These are phyloP conservation scores for Penicillium fuscoglaucum DNA, from an alignment of 2,329 filamentous ascomycete species.

Conservation along the genomic window DNA sequence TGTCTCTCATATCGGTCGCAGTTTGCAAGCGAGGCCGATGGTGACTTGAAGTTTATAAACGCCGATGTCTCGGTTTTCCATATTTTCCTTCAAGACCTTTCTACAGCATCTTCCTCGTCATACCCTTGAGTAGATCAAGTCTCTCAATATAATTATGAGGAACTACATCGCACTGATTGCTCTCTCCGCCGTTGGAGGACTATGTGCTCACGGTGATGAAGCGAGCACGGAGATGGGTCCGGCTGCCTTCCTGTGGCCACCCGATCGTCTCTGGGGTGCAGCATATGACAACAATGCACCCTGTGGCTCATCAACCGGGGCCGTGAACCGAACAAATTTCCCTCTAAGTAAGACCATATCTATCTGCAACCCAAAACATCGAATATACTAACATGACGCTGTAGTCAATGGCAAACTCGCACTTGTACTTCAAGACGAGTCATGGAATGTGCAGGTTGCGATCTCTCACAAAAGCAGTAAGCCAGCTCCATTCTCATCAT, in stretches of 20 bases:
- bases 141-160: neutral
- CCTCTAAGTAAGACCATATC: conserved; percentile 51
- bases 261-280: conserved; percentile 57
- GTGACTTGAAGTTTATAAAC: neutral
- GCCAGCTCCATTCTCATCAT: conserved; percentile 9
- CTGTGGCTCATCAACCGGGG: conserved; percentile 54
- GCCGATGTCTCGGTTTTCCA: neutral
- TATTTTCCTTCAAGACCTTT: neutral
- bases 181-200: conserved; percentile 3
- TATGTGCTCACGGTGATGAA: conserved; percentile 16
- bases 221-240: conserved; percentile 51
- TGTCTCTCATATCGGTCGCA: neutral
- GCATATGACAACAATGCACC: conserved; percentile 58
- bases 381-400: neutral
- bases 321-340: conserved; percentile 56
- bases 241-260: conserved; percentile 62
- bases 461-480: conserved; percentile 56
- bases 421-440: conserved; percentile 59
- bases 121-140: neutral
- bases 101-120: neutral
- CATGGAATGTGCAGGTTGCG: conserved; percentile 55
- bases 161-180: conserved; percentile 9
- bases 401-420: conserved; percentile 57
- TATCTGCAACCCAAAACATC: neutral
- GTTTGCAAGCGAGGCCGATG: neutral